Base-by-base conservation (phyloP, 2,329 filamentous ascomycete species). In the Epichloe baconii region DNA sequence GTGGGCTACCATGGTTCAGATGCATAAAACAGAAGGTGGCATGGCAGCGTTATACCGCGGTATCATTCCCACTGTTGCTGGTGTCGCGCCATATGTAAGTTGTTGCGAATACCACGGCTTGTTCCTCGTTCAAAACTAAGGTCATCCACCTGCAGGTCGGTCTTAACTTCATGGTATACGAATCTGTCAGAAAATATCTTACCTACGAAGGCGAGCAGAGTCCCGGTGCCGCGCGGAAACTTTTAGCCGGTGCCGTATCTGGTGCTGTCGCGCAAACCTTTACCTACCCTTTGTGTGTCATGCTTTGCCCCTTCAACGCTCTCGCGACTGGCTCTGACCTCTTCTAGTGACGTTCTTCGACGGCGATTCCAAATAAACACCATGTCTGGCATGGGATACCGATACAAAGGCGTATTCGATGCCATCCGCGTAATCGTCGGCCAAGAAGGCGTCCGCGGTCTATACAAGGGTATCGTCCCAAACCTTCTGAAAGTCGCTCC, bases 141-240 rank as follows among this genome's bases (percentile, higher is more conserved):
- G 43, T 62, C 15, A 41, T 56, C 41, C 10, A 49, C 59, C n/a
- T 14, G 49, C 58, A 89, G 84, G 86, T 98, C 55, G 93, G 93
- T 40, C 75, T 98, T 50, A 98, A 98, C 67, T 98, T 98, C 68
- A 97, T 97, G 89, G 88, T 88, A 5, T 98, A 98, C 69, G 93
- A 98, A 68, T 85, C 85, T 47, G 84, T 90, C 53, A 83, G 93
- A 54, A 82, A 83, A 61, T 83, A 85, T 58, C 76, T 98, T 58
- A 98, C 93, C 0, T 85, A 83, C 1, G 88, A 95, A 48, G 93
- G 93, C 44, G 83, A 95, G 56, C 79, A 86, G 62, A 88, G 95
- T 58, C 93, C 93, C 0, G 82, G 75, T 54, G 79, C 88, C 1
- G 67, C 80, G 49, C 82, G 91, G 50, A 98, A 97, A 65, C 75